A percentile compares a stretch with the other conserved stretches of the same genome.
phyloP scores from a whole-genome alignment of 2,329 filamentous ascomycete species.

The Fusarium ramigenum region DNA sequence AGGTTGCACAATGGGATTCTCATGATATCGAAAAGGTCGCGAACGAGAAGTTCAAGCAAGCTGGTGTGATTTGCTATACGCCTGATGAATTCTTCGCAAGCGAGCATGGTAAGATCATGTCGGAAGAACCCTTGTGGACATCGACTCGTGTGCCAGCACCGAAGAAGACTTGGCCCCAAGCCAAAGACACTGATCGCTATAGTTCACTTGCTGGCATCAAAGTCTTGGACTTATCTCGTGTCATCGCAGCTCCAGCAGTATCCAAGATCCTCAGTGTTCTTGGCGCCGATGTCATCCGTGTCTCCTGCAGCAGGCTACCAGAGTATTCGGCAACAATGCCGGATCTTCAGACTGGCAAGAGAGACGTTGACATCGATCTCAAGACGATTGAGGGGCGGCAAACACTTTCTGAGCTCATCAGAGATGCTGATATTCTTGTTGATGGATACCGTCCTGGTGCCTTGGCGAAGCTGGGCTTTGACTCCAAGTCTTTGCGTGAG shows the following conservation, averaged over 20 bases:
- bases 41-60: not conserved
- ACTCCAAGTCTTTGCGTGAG: not conserved
- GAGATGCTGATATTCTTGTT: not conserved
- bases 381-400: not conserved
- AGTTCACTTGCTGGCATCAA: not conserved
- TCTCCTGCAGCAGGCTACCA: not conserved
- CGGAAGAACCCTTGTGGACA: not conserved
- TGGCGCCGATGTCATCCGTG: not conserved
- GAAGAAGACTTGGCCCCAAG: not conserved
- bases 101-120: not conserved
- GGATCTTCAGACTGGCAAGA: not conserved
- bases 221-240: not conserved
- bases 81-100: not conserved
- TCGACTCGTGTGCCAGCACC: not conserved
- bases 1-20: not conserved
- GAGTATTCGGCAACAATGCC: not conserved
- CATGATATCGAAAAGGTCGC: not conserved
- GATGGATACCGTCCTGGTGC: not conserved
- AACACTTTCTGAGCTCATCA: not conserved
- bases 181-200: not conserved
- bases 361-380: not conserved
- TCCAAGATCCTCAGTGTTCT: not conserved
- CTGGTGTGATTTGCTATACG: not conserved
- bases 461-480: not conserved
- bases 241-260: not conserved